phyloP scores from a whole-genome alignment of 257 asterid genomes.

The Solanum bukasovii region DNA sequence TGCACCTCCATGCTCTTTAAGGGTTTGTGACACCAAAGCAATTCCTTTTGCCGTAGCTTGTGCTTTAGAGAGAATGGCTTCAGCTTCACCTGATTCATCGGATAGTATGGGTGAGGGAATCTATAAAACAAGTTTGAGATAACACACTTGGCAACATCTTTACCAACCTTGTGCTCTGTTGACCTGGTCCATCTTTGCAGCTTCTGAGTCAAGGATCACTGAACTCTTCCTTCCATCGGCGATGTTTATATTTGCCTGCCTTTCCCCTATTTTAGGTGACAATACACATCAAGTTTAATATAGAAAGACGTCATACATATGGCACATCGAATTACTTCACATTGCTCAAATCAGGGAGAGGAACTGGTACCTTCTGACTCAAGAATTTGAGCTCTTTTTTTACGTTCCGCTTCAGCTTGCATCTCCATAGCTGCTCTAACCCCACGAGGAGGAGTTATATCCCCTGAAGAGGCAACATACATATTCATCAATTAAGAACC shows the following conservation, averaged over 20 bases:
- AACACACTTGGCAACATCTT: neutral
- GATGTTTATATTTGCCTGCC: slow-evolving; percentile 2
- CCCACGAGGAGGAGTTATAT: slow-evolving; percentile 1
- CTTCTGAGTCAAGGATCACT: slow-evolving; percentile 7
- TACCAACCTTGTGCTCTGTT: slow-evolving; percentile 12
- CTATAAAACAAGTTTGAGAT: neutral
- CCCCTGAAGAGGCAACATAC: neutral
- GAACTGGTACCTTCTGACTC: slow-evolving; percentile 1
- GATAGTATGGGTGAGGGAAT: neutral
- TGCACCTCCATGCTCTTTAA: slow-evolving; percentile 48
- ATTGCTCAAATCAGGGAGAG: neutral
- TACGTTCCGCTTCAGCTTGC: slow-evolving; percentile 4
- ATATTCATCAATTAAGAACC: neutral
- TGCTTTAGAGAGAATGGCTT: slow-evolving; percentile 76
- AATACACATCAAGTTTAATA: neutral
- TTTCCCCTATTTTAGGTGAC: neutral
- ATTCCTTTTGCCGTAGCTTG: slow-evolving; percentile 85
- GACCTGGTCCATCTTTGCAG: slow-evolving; percentile 8
- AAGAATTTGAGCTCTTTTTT: slow-evolving; percentile 1
- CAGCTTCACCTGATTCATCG: slow-evolving; percentile 67
- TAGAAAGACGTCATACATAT: neutral
- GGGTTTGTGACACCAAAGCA: slow-evolving; percentile 48
- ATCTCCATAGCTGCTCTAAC: slow-evolving; percentile 8
- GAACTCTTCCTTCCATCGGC: neutral
- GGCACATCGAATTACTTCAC: neutral